Base-by-base conservation (phyloP, 2,329 filamentous ascomycete genomes). In the Pseudogymnoascus sp. region DNA sequence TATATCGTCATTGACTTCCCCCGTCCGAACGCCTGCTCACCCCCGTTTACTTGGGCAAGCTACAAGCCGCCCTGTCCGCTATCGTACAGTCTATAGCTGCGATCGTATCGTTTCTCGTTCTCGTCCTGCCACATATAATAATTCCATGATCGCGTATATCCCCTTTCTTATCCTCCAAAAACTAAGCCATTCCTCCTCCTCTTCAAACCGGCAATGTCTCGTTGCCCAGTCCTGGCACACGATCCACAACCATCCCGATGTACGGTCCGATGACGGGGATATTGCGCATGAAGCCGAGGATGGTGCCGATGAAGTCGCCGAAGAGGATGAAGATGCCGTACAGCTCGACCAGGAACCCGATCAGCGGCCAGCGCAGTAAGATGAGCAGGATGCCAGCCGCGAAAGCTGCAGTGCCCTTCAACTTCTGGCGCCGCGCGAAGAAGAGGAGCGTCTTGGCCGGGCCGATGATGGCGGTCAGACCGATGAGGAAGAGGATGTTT, bases 401-500 rank as follows among this genome's bases (percentile, higher is more conserved):
- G 78, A 99, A 99, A 14, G 93, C 93, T 4, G 87, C 88, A 0
- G 91, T 97, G 67, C 95, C 95, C 73, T 92, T 92, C 71, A 91
- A 85, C 77, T 99, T 99, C 74, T 97, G 91, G 70, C 87, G 88
- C 66, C 95, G 89, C 61, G 92, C 90, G 81, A 99, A 99, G 86
- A 99, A 99, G 74, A 89, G 81, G 67, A 93, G 81, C 0, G 95
- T 98, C 75, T 97, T 97, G 75, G 89, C 84, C 24, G 91, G 84
- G 46, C 95, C 95, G 78, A 99, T 96, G 71, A 98, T 96, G 65
- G 98, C 89, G 31, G 93, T 96, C 26, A 99, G 86, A 75, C 95
- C 95, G 79, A 96, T 91, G 62, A 99, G 86, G 82, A 99, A 98
- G 75, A 99, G 91, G 76, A 99, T 96, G 74, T 98, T 98, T 79